Evolutionary conservation across 805 yeast genomes (phyloP).

Genomic region (Teunomyces panamensis): DNA sequence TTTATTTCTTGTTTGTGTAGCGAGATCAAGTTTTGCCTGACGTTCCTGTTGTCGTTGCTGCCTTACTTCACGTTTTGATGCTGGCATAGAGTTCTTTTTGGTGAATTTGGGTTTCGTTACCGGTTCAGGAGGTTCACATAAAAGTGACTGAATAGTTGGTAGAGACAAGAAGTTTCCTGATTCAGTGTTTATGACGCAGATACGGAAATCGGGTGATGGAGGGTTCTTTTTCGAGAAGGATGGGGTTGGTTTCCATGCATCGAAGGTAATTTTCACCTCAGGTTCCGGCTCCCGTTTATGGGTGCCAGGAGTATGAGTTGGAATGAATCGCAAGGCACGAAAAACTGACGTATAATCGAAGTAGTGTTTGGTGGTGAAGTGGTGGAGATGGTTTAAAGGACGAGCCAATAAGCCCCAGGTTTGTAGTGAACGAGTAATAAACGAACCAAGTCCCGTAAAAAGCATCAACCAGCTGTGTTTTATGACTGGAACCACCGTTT

Average conservation of each 20-base stretch:
- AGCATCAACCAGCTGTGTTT: not conserved
- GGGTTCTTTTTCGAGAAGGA: slow-evolving; percentile 69
- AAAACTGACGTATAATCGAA: slow-evolving; percentile 22
- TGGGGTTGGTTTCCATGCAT: slow-evolving; percentile 83
- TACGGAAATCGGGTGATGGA: slow-evolving; percentile 70
- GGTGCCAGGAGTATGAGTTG: slow-evolving; percentile 9
- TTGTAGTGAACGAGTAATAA: not conserved
- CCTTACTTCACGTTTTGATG: slow-evolving; percentile 25
- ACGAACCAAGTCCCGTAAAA: not conserved
- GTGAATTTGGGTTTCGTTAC: slow-evolving; percentile 1
- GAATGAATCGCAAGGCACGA: slow-evolving; percentile 19
- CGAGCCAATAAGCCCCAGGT: slow-evolving; percentile 13
- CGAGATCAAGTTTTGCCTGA: slow-evolving; percentile 21
- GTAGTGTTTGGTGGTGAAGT: slow-evolving; percentile 23
- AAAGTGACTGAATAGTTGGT: slow-evolving; percentile 34
- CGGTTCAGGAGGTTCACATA: slow-evolving; percentile 13
- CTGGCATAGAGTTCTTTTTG: slow-evolving; percentile 14
- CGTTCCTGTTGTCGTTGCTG: slow-evolving; percentile 23
- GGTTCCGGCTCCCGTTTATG: not conserved
- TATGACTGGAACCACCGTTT: too few species aligned
- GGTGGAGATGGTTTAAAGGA: slow-evolving; percentile 13
- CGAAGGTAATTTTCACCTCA: slow-evolving; percentile 39
- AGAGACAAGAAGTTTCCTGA: slow-evolving; percentile 45
- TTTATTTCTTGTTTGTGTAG: slow-evolving; percentile 22
- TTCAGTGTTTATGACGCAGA: slow-evolving; percentile 54